These are phyloP conservation scores for Aureoboletus auriporus DNA, from an alignment of 768 basidiomycete genomes.

Conservation along the genomic window DNA sequence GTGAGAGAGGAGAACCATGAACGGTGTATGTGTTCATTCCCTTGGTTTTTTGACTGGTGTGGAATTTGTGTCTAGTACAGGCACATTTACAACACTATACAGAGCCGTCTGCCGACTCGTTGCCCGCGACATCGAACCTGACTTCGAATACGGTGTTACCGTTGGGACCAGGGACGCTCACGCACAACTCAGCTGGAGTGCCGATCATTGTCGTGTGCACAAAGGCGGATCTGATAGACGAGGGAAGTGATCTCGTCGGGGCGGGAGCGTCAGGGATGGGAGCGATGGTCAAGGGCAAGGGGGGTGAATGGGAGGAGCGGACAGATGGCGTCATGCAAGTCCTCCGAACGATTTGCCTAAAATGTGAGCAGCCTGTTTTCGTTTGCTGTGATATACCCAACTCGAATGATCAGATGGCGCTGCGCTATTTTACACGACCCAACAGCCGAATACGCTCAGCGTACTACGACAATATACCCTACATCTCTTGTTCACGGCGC, in stretches of 20 bases:
- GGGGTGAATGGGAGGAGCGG: conserved; percentile 91
- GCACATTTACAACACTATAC: conserved; percentile 86
- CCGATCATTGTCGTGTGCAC: conserved; percentile 89
- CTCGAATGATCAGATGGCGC: conserved; percentile 71
- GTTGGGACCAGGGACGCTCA: conserved; percentile 78
- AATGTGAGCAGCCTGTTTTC: conserved; percentile 56
- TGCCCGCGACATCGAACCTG: conserved; percentile 59
- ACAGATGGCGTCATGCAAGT: conserved; percentile 95
- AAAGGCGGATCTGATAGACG: conserved; percentile 91
- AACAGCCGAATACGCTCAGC: conserved; percentile 68
- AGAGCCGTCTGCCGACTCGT: conserved; percentile 68
- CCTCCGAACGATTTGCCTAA: conserved; percentile 87
- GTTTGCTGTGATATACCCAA: background rate
- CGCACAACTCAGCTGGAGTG: conserved; percentile 81
- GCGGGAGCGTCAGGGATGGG: conserved; percentile 78
- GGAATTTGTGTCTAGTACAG: conserved; percentile 54
- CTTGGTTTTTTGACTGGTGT: background rate
- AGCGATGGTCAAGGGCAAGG: conserved; percentile 88
- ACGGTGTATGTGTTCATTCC: conserved; percentile 52
- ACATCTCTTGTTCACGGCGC: conserved; percentile 59
- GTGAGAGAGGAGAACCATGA: conserved; percentile 78
- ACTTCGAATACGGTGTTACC: conserved; percentile 69
- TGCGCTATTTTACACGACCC: conserved; percentile 86
- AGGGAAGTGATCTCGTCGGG: conserved; percentile 64
- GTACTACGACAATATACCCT: conserved; percentile 80